These are phyloP conservation scores for Microglena sp. DNA, from an alignment of 139 green algal genomes.

Conservation along the genomic window DNA sequence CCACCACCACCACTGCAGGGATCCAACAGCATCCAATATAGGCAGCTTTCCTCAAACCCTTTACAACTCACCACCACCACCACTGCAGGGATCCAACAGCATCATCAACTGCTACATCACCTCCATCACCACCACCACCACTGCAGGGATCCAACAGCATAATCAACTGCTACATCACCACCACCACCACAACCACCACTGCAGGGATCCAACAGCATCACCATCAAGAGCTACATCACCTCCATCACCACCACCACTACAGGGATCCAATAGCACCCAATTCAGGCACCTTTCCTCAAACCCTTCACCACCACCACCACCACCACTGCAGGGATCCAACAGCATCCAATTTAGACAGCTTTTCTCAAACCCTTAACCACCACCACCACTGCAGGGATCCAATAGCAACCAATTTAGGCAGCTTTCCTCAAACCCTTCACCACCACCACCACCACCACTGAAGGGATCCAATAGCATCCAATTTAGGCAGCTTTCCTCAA, in stretches of 20 bases:
- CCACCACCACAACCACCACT: neutral
- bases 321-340: neutral
- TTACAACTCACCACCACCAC: neutral
- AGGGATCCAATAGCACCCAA: neutral
- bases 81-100: slow-evolving; percentile 19
- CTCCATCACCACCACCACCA: neutral
- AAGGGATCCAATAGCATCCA: slow-evolving; percentile 24
- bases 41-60: too few relatives aligned
- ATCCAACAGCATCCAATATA: too few relatives aligned
- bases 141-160: neutral
- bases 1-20: too few relatives aligned
- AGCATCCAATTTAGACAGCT: too few relatives aligned
- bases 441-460: neutral
- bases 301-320: too few relatives aligned
- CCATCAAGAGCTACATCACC: neutral
- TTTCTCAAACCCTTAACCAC: neutral
- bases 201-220: neutral
- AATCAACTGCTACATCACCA: neutral
- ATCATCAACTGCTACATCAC: slow-evolving; percentile 22
- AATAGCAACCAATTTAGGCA: slow-evolving; percentile 23
- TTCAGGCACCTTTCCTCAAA: neutral
- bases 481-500: slow-evolving; percentile 15
- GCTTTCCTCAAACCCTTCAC: too few relatives aligned
- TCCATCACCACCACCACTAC: neutral
- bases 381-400: too few relatives aligned